These are phyloP conservation scores for Amniculicola lignicola DNA, from an alignment of 495 filamentous ascomycete genomes.

Conservation along the genomic window DNA sequence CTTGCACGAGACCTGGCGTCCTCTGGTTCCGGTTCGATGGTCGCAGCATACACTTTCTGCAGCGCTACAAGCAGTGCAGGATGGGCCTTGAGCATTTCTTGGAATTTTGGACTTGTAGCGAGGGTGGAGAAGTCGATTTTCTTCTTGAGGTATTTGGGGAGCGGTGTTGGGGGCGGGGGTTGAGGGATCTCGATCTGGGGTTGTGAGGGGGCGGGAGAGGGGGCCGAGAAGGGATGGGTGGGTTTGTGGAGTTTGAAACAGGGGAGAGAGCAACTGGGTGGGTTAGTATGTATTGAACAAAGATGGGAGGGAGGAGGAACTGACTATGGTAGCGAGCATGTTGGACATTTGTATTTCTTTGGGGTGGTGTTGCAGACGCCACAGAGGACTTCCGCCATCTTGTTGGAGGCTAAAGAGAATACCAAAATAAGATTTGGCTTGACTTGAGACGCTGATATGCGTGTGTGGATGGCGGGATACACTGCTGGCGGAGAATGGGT, in stretches of 20 bases:
- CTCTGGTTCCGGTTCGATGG: conserved; percentile 36
- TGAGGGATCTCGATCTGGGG: conserved; percentile 20
- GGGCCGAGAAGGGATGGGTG: not conserved
- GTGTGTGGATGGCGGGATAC: not conserved
- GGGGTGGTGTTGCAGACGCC: conserved; percentile 36
- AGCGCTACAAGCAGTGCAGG: conserved; percentile 35
- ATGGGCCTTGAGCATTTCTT: conserved; percentile 32
- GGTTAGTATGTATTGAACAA: not conserved
- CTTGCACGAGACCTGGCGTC: conserved; percentile 51
- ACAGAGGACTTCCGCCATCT: conserved; percentile 28
- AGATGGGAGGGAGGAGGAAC: not conserved
- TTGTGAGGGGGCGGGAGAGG: not conserved
- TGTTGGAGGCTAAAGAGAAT: not conserved
- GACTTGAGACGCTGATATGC: not conserved
- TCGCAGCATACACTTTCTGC: conserved; percentile 34
- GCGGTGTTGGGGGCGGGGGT: conserved; percentile 25
- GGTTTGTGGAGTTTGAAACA: conserved; percentile 26
- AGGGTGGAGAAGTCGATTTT: conserved; percentile 34
- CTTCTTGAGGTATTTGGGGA: conserved; percentile 23
- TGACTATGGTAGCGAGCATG: conserved; percentile 42
- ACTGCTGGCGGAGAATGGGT: not conserved
- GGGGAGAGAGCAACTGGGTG: conserved; percentile 22
- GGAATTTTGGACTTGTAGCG: conserved; percentile 32
- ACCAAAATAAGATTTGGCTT: not conserved
- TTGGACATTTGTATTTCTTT: conserved; percentile 45